Base-by-base conservation (phyloP, 495 filamentous ascomycete species). In the Xylaria telfairii region DNA sequence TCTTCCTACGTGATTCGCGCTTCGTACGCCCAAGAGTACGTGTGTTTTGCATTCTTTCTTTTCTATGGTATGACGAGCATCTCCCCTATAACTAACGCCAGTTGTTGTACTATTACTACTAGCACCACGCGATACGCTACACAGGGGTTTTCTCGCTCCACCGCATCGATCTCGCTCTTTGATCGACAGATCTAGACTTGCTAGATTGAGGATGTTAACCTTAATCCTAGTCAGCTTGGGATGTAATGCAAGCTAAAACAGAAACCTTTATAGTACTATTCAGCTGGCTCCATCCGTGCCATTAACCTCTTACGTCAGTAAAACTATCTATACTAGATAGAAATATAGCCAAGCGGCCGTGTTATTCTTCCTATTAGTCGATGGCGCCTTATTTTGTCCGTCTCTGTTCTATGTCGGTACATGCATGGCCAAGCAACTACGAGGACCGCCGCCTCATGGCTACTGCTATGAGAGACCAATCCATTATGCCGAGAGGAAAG, bases 221-320 rank as follows among this genome's bases (percentile, higher is more conserved):
- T 21, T 62, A 42, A 44, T 39, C 59, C 59, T 37, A n/a, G 54
- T 37, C 54, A 28, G n/a, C 17, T 6, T 37, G 13, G 0, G 30
- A n/a, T 5, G 54, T 17, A 1, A 15, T 59, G 12, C 3, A 19
- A 6, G 13, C 26, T 42, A 32, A 10, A 47, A 19, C 28, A 34
- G 30, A 34, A 34, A 57, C 26, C 15, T 54, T 30, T n/a, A n/a
- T n/a, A n/a, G n/a, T 57, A 8, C 53, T 26, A 56, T 56, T 56
- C 53, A 56, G 53, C 53, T 47, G 61, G 61, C 61, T 64, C 42
- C 37, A 64, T 32, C 21, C 26, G 42, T 32, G 13, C 51, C 30
- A 10, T 19, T 56, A 19, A 32, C 53, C 26, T 15, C 53, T 17
- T 56, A 15, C 28, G 53, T 32, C 53, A 56, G 28, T 28, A 57